Base-by-base conservation (phyloP, 202 grass and related monocot species). In the Eragrostis tef region DNA sequence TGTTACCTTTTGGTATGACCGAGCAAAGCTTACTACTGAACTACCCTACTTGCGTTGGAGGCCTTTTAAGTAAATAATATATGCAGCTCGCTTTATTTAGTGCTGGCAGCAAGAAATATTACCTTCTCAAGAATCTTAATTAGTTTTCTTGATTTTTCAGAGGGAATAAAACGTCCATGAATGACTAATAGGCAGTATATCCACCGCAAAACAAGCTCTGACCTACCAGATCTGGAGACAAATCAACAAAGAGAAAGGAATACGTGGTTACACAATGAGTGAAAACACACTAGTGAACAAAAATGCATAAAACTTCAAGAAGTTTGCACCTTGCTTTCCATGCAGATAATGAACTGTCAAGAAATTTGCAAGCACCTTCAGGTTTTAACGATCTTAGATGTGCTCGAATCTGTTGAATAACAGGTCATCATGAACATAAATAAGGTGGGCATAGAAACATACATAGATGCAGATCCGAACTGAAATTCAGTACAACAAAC, bases 141-240 rank as follows among this genome's bases (percentile, higher is more conserved):
- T 61, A 91, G 44, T 84, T 88, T 87, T 73, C 48, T 71, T 9
- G 90, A 84, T 75, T 99, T 88, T 70, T 91, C 77, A 46, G 77
- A 84, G 27, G 59, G 79, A 48, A 95, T 94, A 81, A 78, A 86
- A 47, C 65, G 92, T 51, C 96, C 93, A 75, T 95, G 92, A 67
- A 85, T 81, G 66, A 90, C 83, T 46, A 99, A 81, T 60, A 99
- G 75, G 70, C 65, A 95, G 79, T 95, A 99, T 84, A 99, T 91
- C 93, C 90, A 99, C 39, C 74, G 84, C 46, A 95, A 73, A 81
- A 93, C 74, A 94, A 93, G 27, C 62, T 87, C 87, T 67, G 77
- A 42, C n/a, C 53, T 84, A 67, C 82, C 82, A 85, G 88, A 91
- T 74, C 96, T 98, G 86, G 69, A 74, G 77, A 75, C 11, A 64